Base-by-base conservation (phyloP, 2,329 filamentous ascomycete species). In the Thyridium curvatum region DNA sequence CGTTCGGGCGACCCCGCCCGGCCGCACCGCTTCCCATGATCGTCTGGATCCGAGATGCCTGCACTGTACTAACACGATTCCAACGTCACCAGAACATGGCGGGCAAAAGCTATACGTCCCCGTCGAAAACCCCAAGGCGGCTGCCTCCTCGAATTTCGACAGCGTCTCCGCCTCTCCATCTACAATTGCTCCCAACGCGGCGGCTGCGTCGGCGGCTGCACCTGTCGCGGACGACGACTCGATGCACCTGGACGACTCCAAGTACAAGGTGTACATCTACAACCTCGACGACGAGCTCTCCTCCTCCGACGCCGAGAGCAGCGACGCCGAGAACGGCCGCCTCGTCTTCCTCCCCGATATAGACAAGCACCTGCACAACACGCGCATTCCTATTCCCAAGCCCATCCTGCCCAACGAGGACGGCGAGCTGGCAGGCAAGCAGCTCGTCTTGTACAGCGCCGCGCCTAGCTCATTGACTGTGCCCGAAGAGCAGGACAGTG, bases 171-270 rank as follows among this genome's bases (percentile, higher is more conserved):
- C 43, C 41, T 14, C 52, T 38, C 34, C 52, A 26, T 26, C 10
- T 26, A 10, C 10, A 26, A 10, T 10, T 6, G 10, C 6, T 10
- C 21, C 21, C 21, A 26, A 10, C 10, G 21, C 21, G 21, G 5
- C 30, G 30, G 8, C 35, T n/a, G 42, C 33, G 32, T 42, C 45
- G 37, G 36, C 46, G n/a, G n/a, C n/a, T n/a, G n/a, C 33, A 40
- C 48, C 35, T 47, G 30, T 44, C 38, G 38, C 48, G 35, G 54
- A 56, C 15, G 66, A 77, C 46, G 83, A 88, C 49, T 55, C 61
- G 41, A 96, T 97, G 91, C 75, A 84, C 41, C 59, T 97, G 44
- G 90, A 97, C 63, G 83, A 95, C 62, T 83, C 86, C 26, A 85
- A 86, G 52, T 74, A 94, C 65, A 86, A 84, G 55, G 79, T 96